These are phyloP conservation scores for Papiliotrema laurentii DNA, from an alignment of 1,284 basidiomycete genomes.

Conservation along the genomic window DNA sequence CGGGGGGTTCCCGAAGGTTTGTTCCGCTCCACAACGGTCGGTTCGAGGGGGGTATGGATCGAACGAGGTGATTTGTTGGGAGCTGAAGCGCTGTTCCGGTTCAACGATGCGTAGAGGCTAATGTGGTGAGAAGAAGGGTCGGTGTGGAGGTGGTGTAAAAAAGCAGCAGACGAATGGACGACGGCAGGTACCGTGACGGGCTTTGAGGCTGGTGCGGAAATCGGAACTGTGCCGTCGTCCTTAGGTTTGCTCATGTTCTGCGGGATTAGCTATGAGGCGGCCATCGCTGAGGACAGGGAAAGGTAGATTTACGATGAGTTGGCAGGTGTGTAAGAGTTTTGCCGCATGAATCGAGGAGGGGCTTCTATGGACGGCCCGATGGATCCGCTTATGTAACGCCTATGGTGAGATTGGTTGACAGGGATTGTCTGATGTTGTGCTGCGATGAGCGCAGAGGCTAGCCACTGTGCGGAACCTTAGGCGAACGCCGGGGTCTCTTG, in stretches of 20 bases:
- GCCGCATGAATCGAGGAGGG: too few relatives aligned
- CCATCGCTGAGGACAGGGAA: too few relatives aligned
- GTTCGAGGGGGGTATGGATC: conserved; percentile 10
- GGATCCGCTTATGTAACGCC: too few relatives aligned
- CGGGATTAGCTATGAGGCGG: too few relatives aligned
- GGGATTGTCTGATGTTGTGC: too few relatives aligned
- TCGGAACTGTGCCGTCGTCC: not conserved
- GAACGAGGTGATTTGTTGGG: conserved; percentile 10
- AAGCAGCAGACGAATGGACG: conserved; percentile 27
- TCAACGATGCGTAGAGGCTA: conserved; percentile 23
- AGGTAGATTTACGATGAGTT: too few relatives aligned
- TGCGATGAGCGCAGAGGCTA: too few relatives aligned
- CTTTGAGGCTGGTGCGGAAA: not conserved
- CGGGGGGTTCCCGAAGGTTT: conserved; percentile 4
- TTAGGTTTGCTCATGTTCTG: not conserved
- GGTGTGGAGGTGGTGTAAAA: conserved; percentile 43
- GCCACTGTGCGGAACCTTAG: too few relatives aligned
- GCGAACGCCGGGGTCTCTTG: too few relatives aligned
- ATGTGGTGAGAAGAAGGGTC: conserved; percentile 43
- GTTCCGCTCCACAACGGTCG: conserved; percentile 6
- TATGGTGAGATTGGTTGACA: too few relatives aligned
- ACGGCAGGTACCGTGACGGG: not conserved
- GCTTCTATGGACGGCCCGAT: too few relatives aligned
- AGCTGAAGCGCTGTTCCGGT: not conserved
- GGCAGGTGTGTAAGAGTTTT: too few relatives aligned